A percentile compares a stretch with the other conserved stretches of the same genome.
phyloP scores from a whole-genome alignment of 129 eudicot species.

The Gnaphalium uliginosum region DNA sequence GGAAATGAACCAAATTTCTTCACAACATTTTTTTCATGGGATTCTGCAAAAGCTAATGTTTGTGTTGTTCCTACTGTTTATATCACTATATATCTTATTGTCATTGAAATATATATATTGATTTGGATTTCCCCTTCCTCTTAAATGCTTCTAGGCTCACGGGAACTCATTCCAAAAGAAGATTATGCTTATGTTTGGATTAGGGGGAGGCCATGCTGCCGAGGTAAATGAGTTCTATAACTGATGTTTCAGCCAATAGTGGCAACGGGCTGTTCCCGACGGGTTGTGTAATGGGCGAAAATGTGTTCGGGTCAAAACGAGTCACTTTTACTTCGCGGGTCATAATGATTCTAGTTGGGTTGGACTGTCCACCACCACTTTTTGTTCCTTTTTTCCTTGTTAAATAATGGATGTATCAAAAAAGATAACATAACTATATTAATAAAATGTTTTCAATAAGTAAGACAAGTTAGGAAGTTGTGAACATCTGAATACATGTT shows the following conservation, averaged over 20 bases:
- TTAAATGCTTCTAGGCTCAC: constrained; percentile 54
- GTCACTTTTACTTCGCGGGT: background rate
- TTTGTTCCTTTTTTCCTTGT: background rate
- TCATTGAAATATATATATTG: background rate
- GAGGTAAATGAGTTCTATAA: constrained; percentile 55
- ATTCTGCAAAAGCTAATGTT: constrained; percentile 86
- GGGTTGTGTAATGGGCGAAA: background rate
- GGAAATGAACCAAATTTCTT: constrained; percentile 97
- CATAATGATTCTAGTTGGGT: background rate
- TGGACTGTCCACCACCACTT: background rate
- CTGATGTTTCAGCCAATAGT: background rate
- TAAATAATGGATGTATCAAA: background rate
- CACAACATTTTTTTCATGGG: constrained; percentile 95
- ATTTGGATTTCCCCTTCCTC: background rate
- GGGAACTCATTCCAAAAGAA: constrained; percentile 98
- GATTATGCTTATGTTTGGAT: constrained; percentile 76
- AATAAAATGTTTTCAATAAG: background rate
- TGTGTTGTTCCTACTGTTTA: constrained; percentile 28
- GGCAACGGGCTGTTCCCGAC: background rate
- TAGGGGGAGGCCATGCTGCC: constrained; percentile 67
- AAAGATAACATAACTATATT: background rate
- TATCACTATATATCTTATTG: background rate
- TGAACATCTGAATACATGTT: background rate
- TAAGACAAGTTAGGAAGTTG: background rate
- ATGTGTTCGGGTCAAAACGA: background rate